A percentile compares a stretch with the other conserved stretches of the same genome.
Conservation (phyloP, 371 early-diverging fungal genomes). For the Lichtheimia hyalospora region DNA sequence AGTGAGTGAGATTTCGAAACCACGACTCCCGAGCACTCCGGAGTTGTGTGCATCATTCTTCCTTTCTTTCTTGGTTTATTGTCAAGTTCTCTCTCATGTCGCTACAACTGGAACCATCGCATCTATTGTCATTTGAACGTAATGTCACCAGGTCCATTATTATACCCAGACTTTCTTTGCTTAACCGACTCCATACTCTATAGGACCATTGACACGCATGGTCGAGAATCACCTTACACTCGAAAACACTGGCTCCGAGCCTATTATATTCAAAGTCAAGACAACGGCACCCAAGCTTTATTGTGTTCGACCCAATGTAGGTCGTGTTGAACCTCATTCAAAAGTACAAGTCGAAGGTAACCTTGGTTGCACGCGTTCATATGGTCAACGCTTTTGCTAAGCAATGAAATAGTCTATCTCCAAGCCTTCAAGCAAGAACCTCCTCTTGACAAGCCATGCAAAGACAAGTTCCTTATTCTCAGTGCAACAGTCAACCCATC, state of each 20-base stretch:
- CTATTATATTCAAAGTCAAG: conserved; percentile 94
- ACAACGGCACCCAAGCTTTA: conserved; percentile 98
- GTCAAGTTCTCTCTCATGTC: conserved; percentile 41
- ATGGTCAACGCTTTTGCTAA: too few species aligned
- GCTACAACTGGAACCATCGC: conserved; percentile 53
- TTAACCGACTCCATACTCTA: conserved; percentile 14
- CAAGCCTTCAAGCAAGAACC: conserved; percentile 88
- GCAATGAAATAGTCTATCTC: conserved; percentile 28
- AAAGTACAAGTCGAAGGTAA: conserved; percentile 63
- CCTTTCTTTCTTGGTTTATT: too few species aligned
- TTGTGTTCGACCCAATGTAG: conserved; percentile 95
- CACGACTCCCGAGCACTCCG: too few species aligned
- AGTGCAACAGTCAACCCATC: conserved; percentile 56
- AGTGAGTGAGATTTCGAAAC: too few species aligned
- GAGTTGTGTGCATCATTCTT: too few species aligned
- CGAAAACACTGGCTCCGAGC: conserved; percentile 66
- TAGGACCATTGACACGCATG: conserved; percentile 77
- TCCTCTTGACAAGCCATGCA: conserved; percentile 73
- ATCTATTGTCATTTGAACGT: conserved; percentile 61
- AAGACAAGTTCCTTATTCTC: conserved; percentile 65
- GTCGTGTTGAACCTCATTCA: conserved; percentile 70
- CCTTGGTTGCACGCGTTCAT: too few species aligned
- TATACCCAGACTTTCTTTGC: too few species aligned
- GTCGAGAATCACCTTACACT: conserved; percentile 67
- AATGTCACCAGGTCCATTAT: conserved; percentile 13